phyloP scores from a whole-genome alignment of 208 protist genomes.

The Leishmania martiniquensis region DNA sequence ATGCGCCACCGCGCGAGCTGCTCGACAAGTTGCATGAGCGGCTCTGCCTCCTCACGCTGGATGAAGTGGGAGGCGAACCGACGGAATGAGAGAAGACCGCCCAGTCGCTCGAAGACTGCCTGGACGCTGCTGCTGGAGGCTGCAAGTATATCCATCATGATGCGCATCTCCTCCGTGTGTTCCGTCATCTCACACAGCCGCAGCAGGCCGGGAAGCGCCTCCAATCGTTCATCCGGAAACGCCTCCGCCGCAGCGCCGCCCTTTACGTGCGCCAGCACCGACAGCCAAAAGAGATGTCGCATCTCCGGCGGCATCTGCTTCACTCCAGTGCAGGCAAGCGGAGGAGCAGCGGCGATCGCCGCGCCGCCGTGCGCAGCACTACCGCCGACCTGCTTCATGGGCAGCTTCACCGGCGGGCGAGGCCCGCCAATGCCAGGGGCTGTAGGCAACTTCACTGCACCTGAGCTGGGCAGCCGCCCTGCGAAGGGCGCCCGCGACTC shows the following conservation, averaged over 20 bases:
- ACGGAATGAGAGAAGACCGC: conserved; percentile 68
- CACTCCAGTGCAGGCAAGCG: conserved; percentile 30
- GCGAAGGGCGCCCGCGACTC: conserved; percentile 24
- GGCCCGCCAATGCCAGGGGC: conserved; percentile 14
- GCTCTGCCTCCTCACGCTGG: conserved; percentile 26
- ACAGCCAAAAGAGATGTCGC: conserved; percentile 72
- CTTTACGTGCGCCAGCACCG: conserved; percentile 66
- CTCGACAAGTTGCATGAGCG: conserved; percentile 64
- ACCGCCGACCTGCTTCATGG: conserved; percentile 29
- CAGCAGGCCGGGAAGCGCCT: conserved; percentile 61
- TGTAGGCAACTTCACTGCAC: conserved; percentile 21
- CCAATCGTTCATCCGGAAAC: conserved; percentile 65
- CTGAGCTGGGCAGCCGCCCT: conserved; percentile 20
- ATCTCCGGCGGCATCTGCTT: conserved; percentile 73
- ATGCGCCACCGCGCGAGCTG: conserved; percentile 55
- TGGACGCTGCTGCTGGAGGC: conserved; percentile 64
- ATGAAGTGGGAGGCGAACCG: conserved; percentile 58
- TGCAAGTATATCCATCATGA: conserved; percentile 58
- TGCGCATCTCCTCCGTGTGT: conserved; percentile 55
- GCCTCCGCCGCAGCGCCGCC: conserved; percentile 42
- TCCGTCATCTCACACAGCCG: conserved; percentile 76
- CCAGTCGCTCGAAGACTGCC: conserved; percentile 62
- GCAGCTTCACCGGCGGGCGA: conserved; percentile 32
- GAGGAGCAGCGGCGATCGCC: conserved; percentile 13
- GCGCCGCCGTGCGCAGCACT: conserved; percentile 10